phyloP scores from a whole-genome alignment of 2,329 filamentous ascomycete species.

The Bipolaris gigantea region DNA sequence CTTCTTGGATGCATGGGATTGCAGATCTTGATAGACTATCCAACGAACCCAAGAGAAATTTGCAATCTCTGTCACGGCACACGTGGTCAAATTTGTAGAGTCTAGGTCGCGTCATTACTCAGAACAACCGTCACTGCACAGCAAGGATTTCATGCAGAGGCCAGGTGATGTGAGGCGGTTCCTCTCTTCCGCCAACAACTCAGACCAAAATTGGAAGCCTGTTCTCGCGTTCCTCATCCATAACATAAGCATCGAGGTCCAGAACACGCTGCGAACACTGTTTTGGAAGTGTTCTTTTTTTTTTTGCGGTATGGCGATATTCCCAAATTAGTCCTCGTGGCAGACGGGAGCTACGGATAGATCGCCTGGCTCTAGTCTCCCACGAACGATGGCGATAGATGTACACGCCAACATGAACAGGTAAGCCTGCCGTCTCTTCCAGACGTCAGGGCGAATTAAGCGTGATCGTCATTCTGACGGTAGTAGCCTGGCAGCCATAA shows the following conservation, averaged over 20 bases:
- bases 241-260: background rate
- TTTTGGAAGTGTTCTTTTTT: background rate
- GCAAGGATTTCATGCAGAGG: constrained; percentile 7
- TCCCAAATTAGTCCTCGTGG: constrained; percentile 15
- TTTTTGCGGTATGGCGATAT: constrained; percentile 1
- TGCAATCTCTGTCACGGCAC: background rate
- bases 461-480: constrained; percentile 18
- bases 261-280: background rate
- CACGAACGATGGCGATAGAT: background rate
- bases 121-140: constrained; percentile 2
- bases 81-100: background rate
- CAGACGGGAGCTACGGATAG: background rate
- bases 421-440: constrained; percentile 12
- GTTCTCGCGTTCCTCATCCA: background rate
- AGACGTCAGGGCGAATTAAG: constrained; percentile 13
- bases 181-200: background rate
- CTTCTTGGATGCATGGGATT: background rate
- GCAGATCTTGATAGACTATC: background rate
- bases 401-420: background rate
- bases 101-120: background rate
- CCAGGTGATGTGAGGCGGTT: background rate
- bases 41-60: background rate
- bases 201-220: too few relatives aligned
- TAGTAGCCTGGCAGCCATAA: constrained; percentile 17
- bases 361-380: background rate